Evolutionary conservation across 805 yeast genomes (phyloP).

Genomic region (Tetrapisispora nanseiensis): DNA sequence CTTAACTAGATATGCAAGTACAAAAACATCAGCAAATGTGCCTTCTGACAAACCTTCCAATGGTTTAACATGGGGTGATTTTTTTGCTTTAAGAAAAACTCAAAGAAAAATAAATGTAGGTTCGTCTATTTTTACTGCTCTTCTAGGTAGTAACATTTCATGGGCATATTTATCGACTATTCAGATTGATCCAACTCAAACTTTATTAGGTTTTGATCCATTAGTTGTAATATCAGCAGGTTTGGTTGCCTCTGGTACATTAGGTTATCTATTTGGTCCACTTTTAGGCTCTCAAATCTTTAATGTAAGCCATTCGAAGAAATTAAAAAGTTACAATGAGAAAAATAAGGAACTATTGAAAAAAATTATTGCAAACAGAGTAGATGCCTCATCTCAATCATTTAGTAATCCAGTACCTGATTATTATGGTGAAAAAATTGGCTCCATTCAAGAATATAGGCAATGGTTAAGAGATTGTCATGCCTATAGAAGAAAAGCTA

Average conservation of each 20-base stretch:
- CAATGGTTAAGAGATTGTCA: conserved; percentile 95
- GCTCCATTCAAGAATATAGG: conserved; percentile 74
- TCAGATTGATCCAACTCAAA: conserved; percentile 81
- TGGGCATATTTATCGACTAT: conserved; percentile 70
- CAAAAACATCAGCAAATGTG: conserved; percentile 15
- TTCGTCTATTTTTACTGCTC: conserved; percentile 59
- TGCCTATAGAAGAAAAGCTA: conserved; percentile 75
- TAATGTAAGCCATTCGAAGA: conserved; percentile 40
- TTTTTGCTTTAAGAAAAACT: conserved; percentile 63
- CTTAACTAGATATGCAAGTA: conserved; percentile 19
- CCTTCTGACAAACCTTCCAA: not conserved
- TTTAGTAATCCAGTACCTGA: conserved; percentile 96
- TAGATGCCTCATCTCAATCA: conserved; percentile 84
- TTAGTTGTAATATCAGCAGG: conserved; percentile 69
- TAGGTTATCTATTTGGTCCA: conserved; percentile 82
- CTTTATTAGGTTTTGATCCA: conserved; percentile 84
- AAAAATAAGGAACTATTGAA: conserved; percentile 70
- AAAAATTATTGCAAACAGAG: conserved; percentile 69
- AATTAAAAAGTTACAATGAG: conserved; percentile 37
- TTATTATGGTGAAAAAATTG: conserved; percentile 93
- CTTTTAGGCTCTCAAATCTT: conserved; percentile 63
- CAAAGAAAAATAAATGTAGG: conserved; percentile 61
- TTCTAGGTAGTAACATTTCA: conserved; percentile 55
- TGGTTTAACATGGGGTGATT: conserved; percentile 68
- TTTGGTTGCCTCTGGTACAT: conserved; percentile 57